Evolutionary conservation across 2,329 filamentous ascomycete species (phyloP).

Genomic region (Penicillium thymicola): DNA sequence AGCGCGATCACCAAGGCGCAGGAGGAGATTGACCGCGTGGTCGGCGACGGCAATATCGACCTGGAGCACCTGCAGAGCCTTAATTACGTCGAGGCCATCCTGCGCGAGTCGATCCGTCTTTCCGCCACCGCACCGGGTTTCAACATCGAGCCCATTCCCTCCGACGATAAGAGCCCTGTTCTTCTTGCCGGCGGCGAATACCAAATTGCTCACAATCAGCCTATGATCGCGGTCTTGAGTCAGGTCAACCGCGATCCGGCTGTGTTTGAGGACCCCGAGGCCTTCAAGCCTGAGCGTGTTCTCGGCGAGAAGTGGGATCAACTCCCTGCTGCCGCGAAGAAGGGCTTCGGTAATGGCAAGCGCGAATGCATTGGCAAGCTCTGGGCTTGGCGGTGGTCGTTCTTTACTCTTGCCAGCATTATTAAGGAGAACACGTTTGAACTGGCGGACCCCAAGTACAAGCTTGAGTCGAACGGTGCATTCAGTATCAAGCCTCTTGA

Average conservation of each 20-base stretch:
- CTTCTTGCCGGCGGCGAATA: slow-evolving; percentile 61
- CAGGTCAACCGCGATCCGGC: slow-evolving; percentile 59
- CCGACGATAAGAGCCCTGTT: slow-evolving; percentile 39
- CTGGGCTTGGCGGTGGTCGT: slow-evolving; percentile 70
- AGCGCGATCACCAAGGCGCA: slow-evolving; percentile 59
- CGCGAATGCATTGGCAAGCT: slow-evolving; percentile 67
- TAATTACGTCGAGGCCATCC: slow-evolving; percentile 62
- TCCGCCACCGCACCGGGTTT: slow-evolving; percentile 60
- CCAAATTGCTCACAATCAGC: slow-evolving; percentile 51
- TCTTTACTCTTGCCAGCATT: slow-evolving; percentile 59
- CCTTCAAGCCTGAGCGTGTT: slow-evolving; percentile 71
- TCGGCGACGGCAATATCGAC: slow-evolving; percentile 27
- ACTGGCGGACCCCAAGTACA: slow-evolving; percentile 53
- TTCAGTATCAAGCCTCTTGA: slow-evolving; percentile 52
- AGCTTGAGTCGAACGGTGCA: slow-evolving; percentile 45
- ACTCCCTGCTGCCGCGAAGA: slow-evolving; percentile 61
- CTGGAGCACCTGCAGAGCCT: slow-evolving; percentile 61
- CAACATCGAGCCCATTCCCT: slow-evolving; percentile 52
- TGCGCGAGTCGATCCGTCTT: slow-evolving; percentile 65
- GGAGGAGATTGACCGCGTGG: slow-evolving; percentile 58
- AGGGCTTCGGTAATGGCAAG: slow-evolving; percentile 68
- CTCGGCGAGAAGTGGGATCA: slow-evolving; percentile 64
- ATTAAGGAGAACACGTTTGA: slow-evolving; percentile 67
- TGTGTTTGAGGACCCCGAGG: slow-evolving; percentile 60
- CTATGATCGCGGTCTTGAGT: slow-evolving; percentile 50